Conservation (phyloP, 768 basidiomycete species). For the Mycena latifolia region DNA sequence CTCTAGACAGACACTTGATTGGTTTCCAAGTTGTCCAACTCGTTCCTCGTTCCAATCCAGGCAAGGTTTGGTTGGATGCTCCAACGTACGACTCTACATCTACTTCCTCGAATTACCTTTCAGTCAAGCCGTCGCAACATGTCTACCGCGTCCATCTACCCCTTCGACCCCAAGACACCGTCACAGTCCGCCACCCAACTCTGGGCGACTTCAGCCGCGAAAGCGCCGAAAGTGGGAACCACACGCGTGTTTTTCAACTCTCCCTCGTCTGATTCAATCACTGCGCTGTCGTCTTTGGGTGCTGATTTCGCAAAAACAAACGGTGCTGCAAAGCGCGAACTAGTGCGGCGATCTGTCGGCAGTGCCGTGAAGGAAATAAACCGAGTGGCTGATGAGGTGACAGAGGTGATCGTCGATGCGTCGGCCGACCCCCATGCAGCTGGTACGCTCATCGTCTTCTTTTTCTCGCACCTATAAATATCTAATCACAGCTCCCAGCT, state of each 20-base stretch:
- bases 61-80: too few species aligned
- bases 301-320: slow-evolving; percentile 63
- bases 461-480: slow-evolving; percentile 5
- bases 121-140: slow-evolving; percentile 55
- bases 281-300: slow-evolving; percentile 71
- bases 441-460: slow-evolving; percentile 56
- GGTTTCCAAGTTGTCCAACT: too few species aligned
- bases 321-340: slow-evolving; percentile 66
- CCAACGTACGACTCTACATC: too few species aligned
- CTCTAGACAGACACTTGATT: too few species aligned
- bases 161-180: slow-evolving; percentile 59
- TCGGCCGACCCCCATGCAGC: slow-evolving; percentile 81
- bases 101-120: too few species aligned
- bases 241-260: slow-evolving; percentile 72
- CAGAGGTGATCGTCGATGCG: slow-evolving; percentile 73
- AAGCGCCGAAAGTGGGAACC: slow-evolving; percentile 70
- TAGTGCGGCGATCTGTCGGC: slow-evolving; percentile 78
- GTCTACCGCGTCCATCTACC: slow-evolving; percentile 71
- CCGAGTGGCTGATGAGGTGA: slow-evolving; percentile 67
- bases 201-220: slow-evolving; percentile 65
- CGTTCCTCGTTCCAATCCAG: too few species aligned
- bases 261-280: slow-evolving; percentile 47
- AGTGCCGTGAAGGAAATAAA: slow-evolving; percentile 79
- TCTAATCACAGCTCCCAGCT: slow-evolving; percentile 54
- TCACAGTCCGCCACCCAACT: slow-evolving; percentile 51